Evolutionary conservation across 2,329 filamentous ascomycete species (phyloP).

Genomic region (Fusarium tanahbumbuense): DNA sequence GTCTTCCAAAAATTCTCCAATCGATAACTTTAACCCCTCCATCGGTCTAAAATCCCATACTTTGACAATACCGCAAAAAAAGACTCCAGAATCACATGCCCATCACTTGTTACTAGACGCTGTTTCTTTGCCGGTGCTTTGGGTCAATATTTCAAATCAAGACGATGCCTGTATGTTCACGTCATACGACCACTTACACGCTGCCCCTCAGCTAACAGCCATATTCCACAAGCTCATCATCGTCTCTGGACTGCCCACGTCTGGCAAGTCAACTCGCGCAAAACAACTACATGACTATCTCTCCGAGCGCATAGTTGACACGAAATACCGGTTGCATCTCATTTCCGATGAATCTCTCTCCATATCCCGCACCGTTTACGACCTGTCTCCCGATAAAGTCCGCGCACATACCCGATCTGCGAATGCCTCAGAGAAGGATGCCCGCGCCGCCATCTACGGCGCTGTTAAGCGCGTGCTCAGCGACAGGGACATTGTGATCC

Average conservation of each 20-base stretch:
- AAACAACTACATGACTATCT: conserved; percentile 75
- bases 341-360: conserved; percentile 79
- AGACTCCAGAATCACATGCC: neutral
- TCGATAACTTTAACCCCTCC: conserved; percentile 7
- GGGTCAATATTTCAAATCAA: neutral
- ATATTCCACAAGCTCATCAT: conserved; percentile 68
- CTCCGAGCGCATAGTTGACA: conserved; percentile 62
- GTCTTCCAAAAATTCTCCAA: conserved; percentile 24
- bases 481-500: conserved; percentile 79
- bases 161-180: conserved; percentile 43
- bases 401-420: conserved; percentile 74
- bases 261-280: conserved; percentile 75
- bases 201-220: conserved; percentile 21
- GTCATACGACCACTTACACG: neutral
- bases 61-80: neutral
- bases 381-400: conserved; percentile 64
- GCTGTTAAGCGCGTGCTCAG: conserved; percentile 82
- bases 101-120: neutral
- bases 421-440: conserved; percentile 83
- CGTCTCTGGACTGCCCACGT: conserved; percentile 74
- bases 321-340: conserved; percentile 74
- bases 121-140: neutral
- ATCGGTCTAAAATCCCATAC: neutral
- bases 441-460: conserved; percentile 78
- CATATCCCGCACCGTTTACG: conserved; percentile 77